Conservation (phyloP, 768 basidiomycete species). For the Boletus patriciae region DNA sequence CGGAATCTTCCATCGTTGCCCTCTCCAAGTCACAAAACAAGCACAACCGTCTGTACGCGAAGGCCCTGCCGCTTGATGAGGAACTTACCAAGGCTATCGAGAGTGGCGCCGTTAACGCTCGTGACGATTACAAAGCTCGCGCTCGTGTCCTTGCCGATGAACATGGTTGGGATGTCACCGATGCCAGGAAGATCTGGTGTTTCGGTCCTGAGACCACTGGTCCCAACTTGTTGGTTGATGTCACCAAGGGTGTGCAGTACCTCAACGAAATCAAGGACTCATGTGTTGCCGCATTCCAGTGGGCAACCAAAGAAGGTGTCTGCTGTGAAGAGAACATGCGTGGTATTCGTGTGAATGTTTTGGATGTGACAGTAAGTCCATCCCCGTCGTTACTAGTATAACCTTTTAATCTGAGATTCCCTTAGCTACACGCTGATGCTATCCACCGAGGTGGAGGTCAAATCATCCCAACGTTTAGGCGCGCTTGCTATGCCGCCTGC, state of each 20-base stretch:
- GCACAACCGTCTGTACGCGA: conserved; percentile 97
- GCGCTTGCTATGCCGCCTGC: conserved; percentile 94
- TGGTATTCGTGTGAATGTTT: conserved; percentile 92
- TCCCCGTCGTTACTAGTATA: neutral
- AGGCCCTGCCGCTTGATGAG: conserved; percentile 91
- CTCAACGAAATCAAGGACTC: conserved; percentile 99
- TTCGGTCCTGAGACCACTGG: conserved; percentile 99
- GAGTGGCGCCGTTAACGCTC: conserved; percentile 74
- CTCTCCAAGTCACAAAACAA: conserved; percentile 99
- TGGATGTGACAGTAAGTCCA: conserved; percentile 85
- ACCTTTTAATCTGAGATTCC: neutral
- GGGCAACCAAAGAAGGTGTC: conserved; percentile 99
- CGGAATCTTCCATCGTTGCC: conserved; percentile 94
- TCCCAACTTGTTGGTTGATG: conserved; percentile 95
- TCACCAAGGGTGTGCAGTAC: conserved; percentile 99
- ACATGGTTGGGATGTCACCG: conserved; percentile 97
- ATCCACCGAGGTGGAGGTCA: conserved; percentile 99
- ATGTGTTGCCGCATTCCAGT: conserved; percentile 98
- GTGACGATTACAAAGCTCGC: conserved; percentile 97
- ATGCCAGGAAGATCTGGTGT: conserved; percentile 99
- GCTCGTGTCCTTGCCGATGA: conserved; percentile 96
- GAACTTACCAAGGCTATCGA: conserved; percentile 95
- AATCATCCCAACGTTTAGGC: conserved; percentile 95
- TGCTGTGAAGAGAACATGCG: conserved; percentile 98
- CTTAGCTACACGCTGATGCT: conserved; percentile 92